These are phyloP conservation scores for Saccharum hybrid DNA, from an alignment of 202 grass and related monocot species.

Conservation along the genomic window DNA sequence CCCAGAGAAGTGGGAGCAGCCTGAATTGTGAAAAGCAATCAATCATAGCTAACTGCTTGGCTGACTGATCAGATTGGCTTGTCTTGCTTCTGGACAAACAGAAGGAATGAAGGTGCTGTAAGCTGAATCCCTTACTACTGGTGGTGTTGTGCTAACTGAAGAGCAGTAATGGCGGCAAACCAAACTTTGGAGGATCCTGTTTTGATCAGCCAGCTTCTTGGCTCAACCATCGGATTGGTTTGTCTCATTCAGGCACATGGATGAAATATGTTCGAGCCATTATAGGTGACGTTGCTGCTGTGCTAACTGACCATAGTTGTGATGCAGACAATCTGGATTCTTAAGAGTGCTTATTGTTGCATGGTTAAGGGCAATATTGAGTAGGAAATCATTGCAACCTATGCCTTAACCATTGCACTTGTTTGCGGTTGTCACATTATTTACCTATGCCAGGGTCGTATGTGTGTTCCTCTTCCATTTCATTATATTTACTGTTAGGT, in stretches of 20 bases:
- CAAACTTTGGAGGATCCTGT: not conserved
- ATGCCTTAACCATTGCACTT: not conserved
- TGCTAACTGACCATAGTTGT: not conserved
- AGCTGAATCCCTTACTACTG: not conserved
- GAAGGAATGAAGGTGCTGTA: not conserved
- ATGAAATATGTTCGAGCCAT: not conserved
- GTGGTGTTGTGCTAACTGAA: not conserved
- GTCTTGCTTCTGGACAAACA: not conserved
- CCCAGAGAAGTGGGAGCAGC: not conserved
- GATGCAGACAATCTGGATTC: not conserved
- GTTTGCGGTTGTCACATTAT: not conserved
- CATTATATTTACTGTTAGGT: not conserved
- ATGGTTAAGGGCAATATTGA: constrained; percentile 1
- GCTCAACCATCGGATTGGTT: not conserved
- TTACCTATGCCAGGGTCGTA: not conserved
- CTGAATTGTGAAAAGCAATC: constrained; percentile 23
- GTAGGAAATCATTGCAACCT: not conserved
- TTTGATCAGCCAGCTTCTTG: not conserved
- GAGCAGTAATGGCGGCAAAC: not conserved
- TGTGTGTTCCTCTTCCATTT: not conserved
- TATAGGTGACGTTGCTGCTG: not conserved
- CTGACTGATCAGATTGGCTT: not conserved
- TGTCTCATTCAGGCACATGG: not conserved
- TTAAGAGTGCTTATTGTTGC: not conserved
- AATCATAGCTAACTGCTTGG: constrained; percentile 1